phyloP scores from a whole-genome alignment of 129 eudicot genomes.

The Sambucus nigra region DNA sequence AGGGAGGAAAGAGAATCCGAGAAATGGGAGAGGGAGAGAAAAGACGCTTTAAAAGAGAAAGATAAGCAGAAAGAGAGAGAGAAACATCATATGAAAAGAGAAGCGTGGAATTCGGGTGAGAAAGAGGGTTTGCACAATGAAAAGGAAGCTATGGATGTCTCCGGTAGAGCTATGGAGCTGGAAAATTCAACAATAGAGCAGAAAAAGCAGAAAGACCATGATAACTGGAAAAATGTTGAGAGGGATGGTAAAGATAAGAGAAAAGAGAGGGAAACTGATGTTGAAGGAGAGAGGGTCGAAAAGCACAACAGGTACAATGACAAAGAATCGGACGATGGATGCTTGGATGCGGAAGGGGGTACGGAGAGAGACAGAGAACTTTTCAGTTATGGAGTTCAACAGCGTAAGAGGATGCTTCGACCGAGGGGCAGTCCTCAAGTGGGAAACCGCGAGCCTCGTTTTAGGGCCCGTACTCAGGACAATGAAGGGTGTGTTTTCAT shows the following conservation, averaged over 20 bases:
- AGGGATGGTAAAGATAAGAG: conserved; percentile 57
- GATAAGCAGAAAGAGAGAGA: conserved; percentile 59
- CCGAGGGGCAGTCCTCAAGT: conserved; percentile 83
- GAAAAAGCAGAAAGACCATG: conserved; percentile 54
- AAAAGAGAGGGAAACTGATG: conserved; percentile 67
- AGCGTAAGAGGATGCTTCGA: conserved; percentile 88
- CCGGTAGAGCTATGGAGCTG: conserved; percentile 41
- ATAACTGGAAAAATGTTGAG: conserved; percentile 49
- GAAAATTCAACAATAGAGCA: conserved; percentile 41
- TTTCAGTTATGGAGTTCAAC: conserved; percentile 76
- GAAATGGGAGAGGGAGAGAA: conserved; percentile 57
- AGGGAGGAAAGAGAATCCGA: conserved; percentile 70
- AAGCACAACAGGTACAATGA: conserved; percentile 58
- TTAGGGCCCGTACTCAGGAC: conserved; percentile 55
- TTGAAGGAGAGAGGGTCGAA: conserved; percentile 66
- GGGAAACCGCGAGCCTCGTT: conserved; percentile 61
- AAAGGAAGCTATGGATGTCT: conserved; percentile 43
- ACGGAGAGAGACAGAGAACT: conserved; percentile 61
- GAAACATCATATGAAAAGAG: conserved; percentile 52
- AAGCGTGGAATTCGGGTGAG: conserved; percentile 39
- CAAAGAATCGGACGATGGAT: conserved; percentile 66
- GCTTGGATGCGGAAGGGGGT: conserved; percentile 52
- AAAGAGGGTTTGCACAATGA: conserved; percentile 48
- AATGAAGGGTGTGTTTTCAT: conserved; percentile 57
- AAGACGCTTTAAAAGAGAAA: conserved; percentile 58